Conservation (phyloP, 495 filamentous ascomycete genomes). For the Aspergillus ostianus region DNA sequence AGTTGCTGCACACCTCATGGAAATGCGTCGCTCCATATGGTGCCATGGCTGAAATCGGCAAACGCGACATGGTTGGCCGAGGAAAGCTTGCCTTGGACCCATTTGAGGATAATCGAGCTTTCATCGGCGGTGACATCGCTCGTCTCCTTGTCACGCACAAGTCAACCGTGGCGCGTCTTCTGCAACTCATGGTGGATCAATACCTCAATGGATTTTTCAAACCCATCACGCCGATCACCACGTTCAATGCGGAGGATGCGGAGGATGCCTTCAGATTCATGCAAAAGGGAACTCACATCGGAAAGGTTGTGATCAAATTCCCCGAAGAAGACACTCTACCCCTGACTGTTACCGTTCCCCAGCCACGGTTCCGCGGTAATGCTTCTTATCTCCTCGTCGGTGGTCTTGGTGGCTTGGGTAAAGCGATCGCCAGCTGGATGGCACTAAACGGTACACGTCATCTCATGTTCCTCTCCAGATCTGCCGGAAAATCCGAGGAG, state of each 20-base stretch:
- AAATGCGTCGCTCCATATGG: constrained; percentile 52
- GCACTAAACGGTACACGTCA: constrained; percentile 52
- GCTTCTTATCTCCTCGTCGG: constrained; percentile 43
- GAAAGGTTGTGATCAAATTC: constrained; percentile 30
- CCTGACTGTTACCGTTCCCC: not conserved
- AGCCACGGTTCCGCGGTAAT: constrained; percentile 8
- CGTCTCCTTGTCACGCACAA: not conserved
- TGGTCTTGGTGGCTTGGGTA: constrained; percentile 57
- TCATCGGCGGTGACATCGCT: constrained; percentile 21
- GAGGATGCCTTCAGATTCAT: constrained; percentile 48
- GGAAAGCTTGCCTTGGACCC: constrained; percentile 27
- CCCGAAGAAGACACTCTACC: constrained; percentile 8
- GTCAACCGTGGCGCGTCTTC: not conserved
- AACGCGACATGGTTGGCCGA: constrained; percentile 21
- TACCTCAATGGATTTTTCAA: constrained; percentile 25
- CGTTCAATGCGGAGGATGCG: constrained; percentile 39
- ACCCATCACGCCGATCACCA: constrained; percentile 37
- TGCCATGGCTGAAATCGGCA: constrained; percentile 49
- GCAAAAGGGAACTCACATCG: constrained; percentile 41
- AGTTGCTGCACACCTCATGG: constrained; percentile 49
- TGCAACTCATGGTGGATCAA: constrained; percentile 25
- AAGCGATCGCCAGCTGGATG: constrained; percentile 57
- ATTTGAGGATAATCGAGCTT: constrained; percentile 37
- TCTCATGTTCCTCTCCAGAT: constrained; percentile 46
- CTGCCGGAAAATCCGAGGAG: constrained; percentile 13